These are phyloP conservation scores for Leptodontidium sp. DNA, from an alignment of 2,329 filamentous ascomycete species.

Conservation along the genomic window DNA sequence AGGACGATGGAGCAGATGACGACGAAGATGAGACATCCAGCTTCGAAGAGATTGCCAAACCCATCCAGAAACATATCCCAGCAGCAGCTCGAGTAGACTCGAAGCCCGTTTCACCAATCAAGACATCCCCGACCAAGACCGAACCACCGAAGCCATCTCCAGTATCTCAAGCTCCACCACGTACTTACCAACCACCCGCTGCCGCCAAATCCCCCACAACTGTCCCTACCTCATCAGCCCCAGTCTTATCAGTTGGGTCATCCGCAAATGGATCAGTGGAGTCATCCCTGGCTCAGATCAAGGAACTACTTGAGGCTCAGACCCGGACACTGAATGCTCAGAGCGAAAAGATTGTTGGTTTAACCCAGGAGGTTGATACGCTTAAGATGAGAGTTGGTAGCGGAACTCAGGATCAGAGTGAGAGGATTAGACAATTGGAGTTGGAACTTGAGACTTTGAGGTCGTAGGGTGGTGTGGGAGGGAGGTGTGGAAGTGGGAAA, in stretches of 20 bases:
- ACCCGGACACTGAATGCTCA: slow-evolving; percentile 80
- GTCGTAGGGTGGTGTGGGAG: slow-evolving; percentile 18
- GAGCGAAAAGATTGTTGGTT: slow-evolving; percentile 74
- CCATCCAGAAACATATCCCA: slow-evolving; percentile 65
- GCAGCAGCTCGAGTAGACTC: slow-evolving; percentile 49
- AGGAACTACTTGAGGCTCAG: slow-evolving; percentile 78
- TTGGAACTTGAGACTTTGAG: slow-evolving; percentile 71
- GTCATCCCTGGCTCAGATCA: slow-evolving; percentile 78
- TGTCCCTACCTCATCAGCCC: slow-evolving; percentile 50
- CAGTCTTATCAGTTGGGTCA: slow-evolving; percentile 48
- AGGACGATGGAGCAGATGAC: slow-evolving; percentile 72
- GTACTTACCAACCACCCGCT: slow-evolving; percentile 33
- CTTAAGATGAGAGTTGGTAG: slow-evolving; percentile 80
- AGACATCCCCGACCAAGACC: slow-evolving; percentile 43
- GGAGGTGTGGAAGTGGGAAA: neutral
- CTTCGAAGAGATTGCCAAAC: slow-evolving; percentile 87
- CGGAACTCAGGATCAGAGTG: slow-evolving; percentile 67
- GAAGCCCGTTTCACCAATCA: slow-evolving; percentile 55
- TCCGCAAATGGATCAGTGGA: slow-evolving; percentile 59
- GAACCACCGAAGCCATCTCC: slow-evolving; percentile 46
- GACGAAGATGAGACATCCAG: slow-evolving; percentile 69
- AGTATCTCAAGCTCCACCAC: slow-evolving; percentile 38
- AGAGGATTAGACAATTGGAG: slow-evolving; percentile 72
- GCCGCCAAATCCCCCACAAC: slow-evolving; percentile 39
- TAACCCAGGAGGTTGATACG: slow-evolving; percentile 78